Evolutionary conservation across 2,329 filamentous ascomycete species (phyloP).

Genomic region (Tolypocladium sp.): DNA sequence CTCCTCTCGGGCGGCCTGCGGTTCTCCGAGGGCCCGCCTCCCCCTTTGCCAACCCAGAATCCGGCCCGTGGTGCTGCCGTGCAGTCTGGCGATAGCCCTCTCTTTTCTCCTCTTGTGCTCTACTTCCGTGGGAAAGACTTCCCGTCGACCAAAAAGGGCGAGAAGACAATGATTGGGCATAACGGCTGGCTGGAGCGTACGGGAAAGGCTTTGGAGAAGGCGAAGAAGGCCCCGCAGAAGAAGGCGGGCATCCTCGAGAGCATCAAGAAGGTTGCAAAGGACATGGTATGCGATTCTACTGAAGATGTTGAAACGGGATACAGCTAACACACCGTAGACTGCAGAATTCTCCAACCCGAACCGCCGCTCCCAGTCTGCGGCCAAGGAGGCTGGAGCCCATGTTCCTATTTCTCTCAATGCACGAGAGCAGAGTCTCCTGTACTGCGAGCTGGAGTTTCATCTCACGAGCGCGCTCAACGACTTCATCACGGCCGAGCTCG

Average conservation of each 20-base stretch:
- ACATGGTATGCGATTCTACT: slow-evolving; percentile 31
- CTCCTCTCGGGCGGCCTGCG: neutral
- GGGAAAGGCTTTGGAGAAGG: slow-evolving; percentile 10
- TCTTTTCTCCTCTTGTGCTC: slow-evolving; percentile 33
- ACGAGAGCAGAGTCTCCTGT: slow-evolving; percentile 49
- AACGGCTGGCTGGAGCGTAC: slow-evolving; percentile 48
- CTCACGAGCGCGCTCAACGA: slow-evolving; percentile 40
- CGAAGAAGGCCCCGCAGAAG: slow-evolving; percentile 22
- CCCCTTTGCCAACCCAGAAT: neutral
- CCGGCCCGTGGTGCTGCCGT: neutral
- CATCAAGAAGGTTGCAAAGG: slow-evolving; percentile 44
- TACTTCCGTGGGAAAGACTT: slow-evolving; percentile 31
- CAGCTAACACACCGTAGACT: slow-evolving; percentile 8
- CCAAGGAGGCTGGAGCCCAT: slow-evolving; percentile 19
- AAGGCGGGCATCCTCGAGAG: slow-evolving; percentile 33
- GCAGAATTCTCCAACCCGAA: slow-evolving; percentile 27
- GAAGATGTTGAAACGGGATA: neutral
- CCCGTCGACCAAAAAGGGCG: slow-evolving; percentile 28
- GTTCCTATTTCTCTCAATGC: slow-evolving; percentile 42
- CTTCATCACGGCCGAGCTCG: slow-evolving; percentile 44
- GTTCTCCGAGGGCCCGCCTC: neutral
- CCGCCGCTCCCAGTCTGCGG: slow-evolving; percentile 19
- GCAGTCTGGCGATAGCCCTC: slow-evolving; percentile 8
- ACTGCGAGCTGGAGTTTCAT: slow-evolving; percentile 49
- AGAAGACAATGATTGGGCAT: slow-evolving; percentile 44